Conservation (phyloP, 176 grass and related monocot genomes). For the Aegilops longissima region DNA sequence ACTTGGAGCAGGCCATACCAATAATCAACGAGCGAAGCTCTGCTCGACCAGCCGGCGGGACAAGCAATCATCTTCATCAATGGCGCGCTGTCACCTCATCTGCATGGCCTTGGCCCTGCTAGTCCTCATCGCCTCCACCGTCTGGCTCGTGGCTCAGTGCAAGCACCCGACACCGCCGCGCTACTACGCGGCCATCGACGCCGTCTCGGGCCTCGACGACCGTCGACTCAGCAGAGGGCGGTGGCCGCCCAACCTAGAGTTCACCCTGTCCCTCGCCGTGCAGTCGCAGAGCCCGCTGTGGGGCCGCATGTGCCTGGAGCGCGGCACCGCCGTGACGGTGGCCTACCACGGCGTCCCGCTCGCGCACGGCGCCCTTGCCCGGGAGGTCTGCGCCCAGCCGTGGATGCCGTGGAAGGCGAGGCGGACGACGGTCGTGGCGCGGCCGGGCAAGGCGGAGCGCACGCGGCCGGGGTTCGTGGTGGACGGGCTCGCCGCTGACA, state of each 20-base stretch:
- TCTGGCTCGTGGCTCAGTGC: background rate
- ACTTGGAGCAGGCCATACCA: too few species aligned
- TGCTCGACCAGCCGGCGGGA: too few species aligned
- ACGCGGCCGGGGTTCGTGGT: background rate
- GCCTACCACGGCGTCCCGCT: background rate
- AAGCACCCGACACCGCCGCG: background rate
- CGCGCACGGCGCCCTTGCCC: background rate
- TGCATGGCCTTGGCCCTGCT: too few species aligned
- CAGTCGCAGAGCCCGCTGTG: background rate
- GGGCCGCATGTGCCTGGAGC: background rate
- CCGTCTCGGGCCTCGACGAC: background rate
- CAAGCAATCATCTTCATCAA: too few species aligned
- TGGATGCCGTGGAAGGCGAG: background rate
- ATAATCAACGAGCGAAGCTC: too few species aligned
- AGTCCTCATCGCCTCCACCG: too few species aligned
- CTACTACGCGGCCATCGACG: background rate
- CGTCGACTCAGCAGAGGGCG: background rate
- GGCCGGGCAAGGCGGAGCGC: background rate
- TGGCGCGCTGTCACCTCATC: too few species aligned
- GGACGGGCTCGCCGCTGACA: background rate
- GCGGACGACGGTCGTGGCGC: background rate
- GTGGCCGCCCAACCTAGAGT: background rate
- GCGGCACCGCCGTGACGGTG: background rate
- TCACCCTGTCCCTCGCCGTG: background rate
- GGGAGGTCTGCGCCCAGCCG: background rate